Percentiles rank a stretch among this genome's conserved stretches.
phyloP scores from a whole-genome alignment of 2,329 filamentous ascomycete genomes.

The Hortaea sp. region DNA sequence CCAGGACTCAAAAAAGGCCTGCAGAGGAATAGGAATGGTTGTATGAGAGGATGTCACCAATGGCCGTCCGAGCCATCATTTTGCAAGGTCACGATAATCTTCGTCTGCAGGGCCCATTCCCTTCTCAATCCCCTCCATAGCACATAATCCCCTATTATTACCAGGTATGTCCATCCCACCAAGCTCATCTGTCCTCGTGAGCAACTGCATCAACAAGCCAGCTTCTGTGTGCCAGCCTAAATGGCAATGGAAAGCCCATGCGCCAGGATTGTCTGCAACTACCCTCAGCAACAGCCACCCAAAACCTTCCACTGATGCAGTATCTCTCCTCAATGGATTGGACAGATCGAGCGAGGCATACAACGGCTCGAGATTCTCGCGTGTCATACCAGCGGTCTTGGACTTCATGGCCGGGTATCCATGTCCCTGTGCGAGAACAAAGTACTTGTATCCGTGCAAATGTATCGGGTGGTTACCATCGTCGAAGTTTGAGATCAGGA shows the following conservation, averaged over 20 bases:
- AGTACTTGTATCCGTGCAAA: slow-evolving; percentile 29
- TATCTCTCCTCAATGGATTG: slow-evolving; percentile 42
- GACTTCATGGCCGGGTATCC: slow-evolving; percentile 21
- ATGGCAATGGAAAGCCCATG: slow-evolving; percentile 52
- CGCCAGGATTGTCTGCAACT: slow-evolving; percentile 47
- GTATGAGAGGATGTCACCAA: no score
- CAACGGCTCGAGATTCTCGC: slow-evolving; percentile 19
- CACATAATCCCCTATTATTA: slow-evolving; percentile 38
- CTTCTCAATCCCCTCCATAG: slow-evolving; percentile 35
- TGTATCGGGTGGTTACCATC: slow-evolving; percentile 28
- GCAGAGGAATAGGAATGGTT: no score
- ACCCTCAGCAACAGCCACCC: slow-evolving; percentile 47
- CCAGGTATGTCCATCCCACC: slow-evolving; percentile 34
- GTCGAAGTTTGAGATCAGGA: slow-evolving; percentile 27
- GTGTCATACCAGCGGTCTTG: slow-evolving; percentile 12
- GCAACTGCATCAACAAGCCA: slow-evolving; percentile 51
- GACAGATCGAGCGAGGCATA: slow-evolving; percentile 26
- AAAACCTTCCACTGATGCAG: slow-evolving; percentile 44
- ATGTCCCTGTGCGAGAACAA: slow-evolving; percentile 25
- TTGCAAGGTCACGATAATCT: slow-evolving; percentile 15
- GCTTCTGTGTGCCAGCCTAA: slow-evolving; percentile 50
- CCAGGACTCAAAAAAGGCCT: no score
- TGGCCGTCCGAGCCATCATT: background rate
- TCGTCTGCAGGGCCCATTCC: slow-evolving; percentile 43
- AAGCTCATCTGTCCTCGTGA: slow-evolving; percentile 40